Percentiles rank a stretch among this genome's conserved stretches.
Evolutionary conservation across 2,329 filamentous ascomycete species (phyloP).

Genomic region (Trichoderma afroharzianum): DNA sequence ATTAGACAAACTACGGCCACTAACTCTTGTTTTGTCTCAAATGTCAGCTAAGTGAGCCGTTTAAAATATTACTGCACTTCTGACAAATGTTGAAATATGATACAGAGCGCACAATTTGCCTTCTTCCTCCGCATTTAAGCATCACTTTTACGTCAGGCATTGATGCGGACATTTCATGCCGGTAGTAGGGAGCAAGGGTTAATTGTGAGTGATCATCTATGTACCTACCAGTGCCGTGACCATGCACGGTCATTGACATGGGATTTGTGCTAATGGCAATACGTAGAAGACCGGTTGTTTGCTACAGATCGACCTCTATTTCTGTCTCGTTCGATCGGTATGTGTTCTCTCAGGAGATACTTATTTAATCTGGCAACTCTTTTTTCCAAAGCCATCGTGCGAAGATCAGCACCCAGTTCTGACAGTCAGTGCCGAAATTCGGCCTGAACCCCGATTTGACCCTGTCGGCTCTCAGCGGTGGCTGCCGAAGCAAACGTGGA

Average conservation of each 20-base stretch:
- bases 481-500: neutral
- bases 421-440: neutral
- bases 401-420: neutral
- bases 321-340: too few relatives aligned
- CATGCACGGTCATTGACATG: neutral
- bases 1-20: neutral
- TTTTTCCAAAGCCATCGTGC: neutral
- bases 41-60: neutral
- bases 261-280: neutral
- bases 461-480: neutral
- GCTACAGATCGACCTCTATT: too few relatives aligned
- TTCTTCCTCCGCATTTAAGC: neutral
- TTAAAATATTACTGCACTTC: neutral
- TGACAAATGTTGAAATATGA: neutral
- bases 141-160: neutral
- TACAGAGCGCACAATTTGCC: neutral
- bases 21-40: neutral
- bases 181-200: neutral
- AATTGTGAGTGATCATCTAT: neutral
- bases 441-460: neutral
- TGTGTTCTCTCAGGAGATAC: too few relatives aligned
- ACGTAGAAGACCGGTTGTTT: neutral
- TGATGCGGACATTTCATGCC: neutral
- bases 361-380: neutral
- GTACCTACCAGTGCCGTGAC: neutral